Conservation (phyloP, 192 early-diverging fungal genomes). For the Dissophora ornata region DNA sequence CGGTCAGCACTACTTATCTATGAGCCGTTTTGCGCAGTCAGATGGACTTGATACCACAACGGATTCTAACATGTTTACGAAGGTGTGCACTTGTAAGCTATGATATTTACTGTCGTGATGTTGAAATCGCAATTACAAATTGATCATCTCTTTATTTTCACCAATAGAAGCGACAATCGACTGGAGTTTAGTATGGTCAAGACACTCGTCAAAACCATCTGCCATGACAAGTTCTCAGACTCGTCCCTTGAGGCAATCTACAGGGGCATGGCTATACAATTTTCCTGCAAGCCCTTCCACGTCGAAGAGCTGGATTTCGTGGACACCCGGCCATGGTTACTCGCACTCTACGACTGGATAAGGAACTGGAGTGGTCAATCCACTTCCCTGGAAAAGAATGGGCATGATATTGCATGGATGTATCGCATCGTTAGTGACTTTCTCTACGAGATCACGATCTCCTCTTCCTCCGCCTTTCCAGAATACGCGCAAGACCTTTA, state of each 20-base stretch:
- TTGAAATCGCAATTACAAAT: too few species aligned
- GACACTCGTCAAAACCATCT: not conserved
- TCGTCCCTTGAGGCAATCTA: not conserved
- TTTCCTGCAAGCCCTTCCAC: not conserved
- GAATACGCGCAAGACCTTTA: not conserved
- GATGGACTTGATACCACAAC: too few species aligned
- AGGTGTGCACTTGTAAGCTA: too few species aligned
- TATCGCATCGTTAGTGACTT: not conserved
- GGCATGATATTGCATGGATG: not conserved
- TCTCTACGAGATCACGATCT: not conserved
- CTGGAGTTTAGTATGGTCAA: not conserved
- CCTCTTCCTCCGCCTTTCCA: not conserved
- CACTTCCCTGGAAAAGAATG: not conserved
- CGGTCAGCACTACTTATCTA: not conserved
- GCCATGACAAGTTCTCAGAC: not conserved
- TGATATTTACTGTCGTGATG: too few species aligned
- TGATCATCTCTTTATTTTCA: too few species aligned
- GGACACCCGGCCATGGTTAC: not conserved
- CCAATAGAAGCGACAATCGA: not conserved
- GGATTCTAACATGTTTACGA: too few species aligned
- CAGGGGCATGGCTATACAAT: not conserved
- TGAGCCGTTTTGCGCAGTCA: too few species aligned
- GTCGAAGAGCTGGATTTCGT: not conserved
- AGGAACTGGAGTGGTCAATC: not conserved
- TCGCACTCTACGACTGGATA: constrained; percentile 4